These are phyloP conservation scores for Linaria vulgaris DNA, from an alignment of 257 asterid species.

Conservation along the genomic window DNA sequence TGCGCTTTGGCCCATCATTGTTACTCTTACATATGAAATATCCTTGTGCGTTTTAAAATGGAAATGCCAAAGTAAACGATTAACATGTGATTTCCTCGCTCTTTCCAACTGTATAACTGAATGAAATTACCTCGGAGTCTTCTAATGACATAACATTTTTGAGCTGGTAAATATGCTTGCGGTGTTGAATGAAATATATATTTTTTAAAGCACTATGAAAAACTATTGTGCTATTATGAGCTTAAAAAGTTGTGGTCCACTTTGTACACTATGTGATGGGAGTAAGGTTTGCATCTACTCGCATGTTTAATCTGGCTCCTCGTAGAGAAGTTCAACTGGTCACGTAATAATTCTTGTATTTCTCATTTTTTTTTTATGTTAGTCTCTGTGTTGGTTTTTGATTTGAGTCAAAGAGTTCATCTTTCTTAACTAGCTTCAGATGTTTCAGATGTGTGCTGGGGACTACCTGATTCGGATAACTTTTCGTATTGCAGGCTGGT, in stretches of 20 bases:
- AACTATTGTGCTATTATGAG: neutral
- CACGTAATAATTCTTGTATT: conserved; percentile 5
- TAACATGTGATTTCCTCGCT: conserved; percentile 20
- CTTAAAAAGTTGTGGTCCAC: conserved; percentile 8
- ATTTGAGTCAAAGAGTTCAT: conserved; percentile 13
- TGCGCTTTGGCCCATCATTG: conserved; percentile 25
- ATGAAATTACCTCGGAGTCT: conserved; percentile 17
- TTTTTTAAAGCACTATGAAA: neutral
- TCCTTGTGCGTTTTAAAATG: conserved; percentile 31
- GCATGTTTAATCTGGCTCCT: conserved; percentile 22
- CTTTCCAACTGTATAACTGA: conserved; percentile 20
- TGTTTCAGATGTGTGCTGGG: conserved; percentile 24
- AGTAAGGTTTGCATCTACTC: conserved; percentile 25
- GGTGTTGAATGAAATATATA: too few relatives aligned
- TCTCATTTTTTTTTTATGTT: conserved; percentile 5
- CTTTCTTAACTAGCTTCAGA: conserved; percentile 7
- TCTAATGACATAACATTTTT: too few relatives aligned
- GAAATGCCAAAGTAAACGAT: conserved; percentile 26
- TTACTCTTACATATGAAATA: conserved; percentile 23
- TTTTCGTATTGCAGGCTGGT: conserved; percentile 7
- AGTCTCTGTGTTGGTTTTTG: conserved; percentile 5
- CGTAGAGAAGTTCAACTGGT: conserved; percentile 10
- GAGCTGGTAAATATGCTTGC: too few relatives aligned
- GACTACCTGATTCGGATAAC: conserved; percentile 10
- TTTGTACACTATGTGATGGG: conserved; percentile 17